Percentiles rank a stretch among this genome's conserved stretches.
Evolutionary conservation across 371 early-diverging fungal species (phyloP).

Genomic region (Mucor mucedo): DNA sequence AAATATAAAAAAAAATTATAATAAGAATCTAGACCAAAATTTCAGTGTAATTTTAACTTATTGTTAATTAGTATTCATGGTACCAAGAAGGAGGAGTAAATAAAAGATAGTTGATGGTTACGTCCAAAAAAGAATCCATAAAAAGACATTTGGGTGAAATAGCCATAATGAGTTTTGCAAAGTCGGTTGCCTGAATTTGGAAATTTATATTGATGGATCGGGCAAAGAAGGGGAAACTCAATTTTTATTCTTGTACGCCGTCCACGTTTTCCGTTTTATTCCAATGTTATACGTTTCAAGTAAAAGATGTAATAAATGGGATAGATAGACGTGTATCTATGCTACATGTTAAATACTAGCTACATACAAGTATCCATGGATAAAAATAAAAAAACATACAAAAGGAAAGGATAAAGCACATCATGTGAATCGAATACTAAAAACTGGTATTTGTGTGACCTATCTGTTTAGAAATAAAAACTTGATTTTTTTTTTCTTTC

Average conservation of each 20-base stretch:
- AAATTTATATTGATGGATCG: slow-evolving; percentile 18
- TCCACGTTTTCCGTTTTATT: not conserved
- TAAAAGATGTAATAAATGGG: not conserved
- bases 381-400: not conserved
- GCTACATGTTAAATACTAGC: not conserved
- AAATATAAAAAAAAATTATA: not conserved
- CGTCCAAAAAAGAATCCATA: not conserved
- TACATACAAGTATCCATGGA: not conserved
- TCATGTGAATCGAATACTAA: slow-evolving; percentile 15
- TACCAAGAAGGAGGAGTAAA: not conserved
- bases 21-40: not conserved
- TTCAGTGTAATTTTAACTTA: not conserved
- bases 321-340: not conserved
- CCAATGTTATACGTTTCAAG: not conserved
- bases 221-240: slow-evolving; percentile 18
- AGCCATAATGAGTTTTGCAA: slow-evolving; percentile 18
- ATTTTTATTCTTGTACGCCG: slow-evolving; percentile 5
- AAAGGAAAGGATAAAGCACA: not conserved
- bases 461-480: slow-evolving; percentile 4
- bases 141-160: slow-evolving; percentile 15
- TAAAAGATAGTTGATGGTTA: not conserved
- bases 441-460: slow-evolving; percentile 12
- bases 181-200: slow-evolving; percentile 17
- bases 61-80: no score
- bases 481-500: slow-evolving; percentile 1